Evolutionary conservation across 108 stramenopile genomes (phyloP).

Genomic region (Fragilaria crotonensis): DNA sequence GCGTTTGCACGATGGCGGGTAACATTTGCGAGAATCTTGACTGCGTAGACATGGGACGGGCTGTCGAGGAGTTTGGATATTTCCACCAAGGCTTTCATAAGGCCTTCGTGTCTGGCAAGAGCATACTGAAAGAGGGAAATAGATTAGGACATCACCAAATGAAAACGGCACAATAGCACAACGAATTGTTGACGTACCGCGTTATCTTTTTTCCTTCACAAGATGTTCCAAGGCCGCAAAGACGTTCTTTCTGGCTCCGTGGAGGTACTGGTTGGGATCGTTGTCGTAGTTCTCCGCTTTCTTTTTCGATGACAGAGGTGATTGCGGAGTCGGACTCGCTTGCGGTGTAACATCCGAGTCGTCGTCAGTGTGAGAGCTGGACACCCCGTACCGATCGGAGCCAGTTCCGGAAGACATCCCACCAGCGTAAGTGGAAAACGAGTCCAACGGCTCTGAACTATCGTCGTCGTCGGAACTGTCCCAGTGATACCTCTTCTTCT

Average conservation of each 20-base stretch:
- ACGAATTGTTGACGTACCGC: constrained; percentile 31
- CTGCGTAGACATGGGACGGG: constrained; percentile 53
- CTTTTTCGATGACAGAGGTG: background rate
- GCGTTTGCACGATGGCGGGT: constrained; percentile 69
- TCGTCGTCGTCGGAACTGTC: background rate
- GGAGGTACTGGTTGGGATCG: constrained; percentile 47
- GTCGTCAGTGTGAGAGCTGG: background rate
- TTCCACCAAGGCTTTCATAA: constrained; percentile 39
- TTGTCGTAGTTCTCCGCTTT: constrained; percentile 39
- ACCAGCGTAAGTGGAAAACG: background rate
- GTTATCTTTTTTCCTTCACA: constrained; percentile 76
- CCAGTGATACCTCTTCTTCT: background rate
- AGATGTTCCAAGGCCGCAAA: constrained; percentile 63
- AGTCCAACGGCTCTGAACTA: background rate
- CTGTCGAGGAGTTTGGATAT: constrained; percentile 54
- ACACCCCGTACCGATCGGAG: background rate
- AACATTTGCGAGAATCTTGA: constrained; percentile 55
- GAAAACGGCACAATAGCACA: background rate
- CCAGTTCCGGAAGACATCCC: background rate
- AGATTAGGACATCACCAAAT: background rate
- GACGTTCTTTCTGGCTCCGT: constrained; percentile 47
- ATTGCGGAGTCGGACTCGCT: background rate
- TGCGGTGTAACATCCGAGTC: background rate
- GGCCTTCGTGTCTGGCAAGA: constrained; percentile 33
- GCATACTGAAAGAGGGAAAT: constrained; percentile 23